Evolutionary conservation across 139 green algal genomes (phyloP).

Genomic region (Auxenochlorella pyrenoidosa): DNA sequence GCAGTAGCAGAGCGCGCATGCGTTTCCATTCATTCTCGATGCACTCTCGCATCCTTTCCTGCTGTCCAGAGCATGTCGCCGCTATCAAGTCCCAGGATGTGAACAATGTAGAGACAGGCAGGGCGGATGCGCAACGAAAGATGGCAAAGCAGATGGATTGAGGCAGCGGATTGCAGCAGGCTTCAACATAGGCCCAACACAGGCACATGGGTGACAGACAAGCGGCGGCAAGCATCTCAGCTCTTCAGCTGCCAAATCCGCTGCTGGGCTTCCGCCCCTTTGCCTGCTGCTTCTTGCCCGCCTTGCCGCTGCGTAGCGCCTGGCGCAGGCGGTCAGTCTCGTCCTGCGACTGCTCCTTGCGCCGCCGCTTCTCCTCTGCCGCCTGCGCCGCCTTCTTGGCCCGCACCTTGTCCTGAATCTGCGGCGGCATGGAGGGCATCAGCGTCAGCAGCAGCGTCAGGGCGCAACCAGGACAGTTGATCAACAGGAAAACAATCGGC

Average conservation of each 20-base stretch:
- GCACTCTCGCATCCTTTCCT: too few species aligned
- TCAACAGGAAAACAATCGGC: too few species aligned
- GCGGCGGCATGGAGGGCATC: neutral
- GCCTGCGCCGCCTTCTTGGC: neutral
- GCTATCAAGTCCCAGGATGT: too few species aligned
- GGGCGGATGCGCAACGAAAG: neutral
- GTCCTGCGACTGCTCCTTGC: neutral
- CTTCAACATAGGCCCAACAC: too few species aligned
- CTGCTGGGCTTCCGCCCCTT: neutral
- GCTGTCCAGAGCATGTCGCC: too few species aligned
- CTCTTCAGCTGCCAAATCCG: too few species aligned
- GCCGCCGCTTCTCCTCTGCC: neutral
- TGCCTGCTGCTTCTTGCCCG: neutral
- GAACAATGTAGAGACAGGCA: neutral
- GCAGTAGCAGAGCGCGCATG: too few species aligned
- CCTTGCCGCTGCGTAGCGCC: slow-evolving; percentile 22
- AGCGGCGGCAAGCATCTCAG: neutral
- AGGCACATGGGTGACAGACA: neutral
- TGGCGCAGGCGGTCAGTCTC: slow-evolving; percentile 11
- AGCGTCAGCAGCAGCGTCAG: too few species aligned
- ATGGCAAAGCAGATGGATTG: too few species aligned
- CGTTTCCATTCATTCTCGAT: too few species aligned
- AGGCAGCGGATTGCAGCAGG: too few species aligned
- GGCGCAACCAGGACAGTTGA: too few species aligned
- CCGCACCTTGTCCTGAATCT: slow-evolving; percentile 33